phyloP scores from a whole-genome alignment of 768 basidiomycete species.

The Tephrocybe sp. region DNA sequence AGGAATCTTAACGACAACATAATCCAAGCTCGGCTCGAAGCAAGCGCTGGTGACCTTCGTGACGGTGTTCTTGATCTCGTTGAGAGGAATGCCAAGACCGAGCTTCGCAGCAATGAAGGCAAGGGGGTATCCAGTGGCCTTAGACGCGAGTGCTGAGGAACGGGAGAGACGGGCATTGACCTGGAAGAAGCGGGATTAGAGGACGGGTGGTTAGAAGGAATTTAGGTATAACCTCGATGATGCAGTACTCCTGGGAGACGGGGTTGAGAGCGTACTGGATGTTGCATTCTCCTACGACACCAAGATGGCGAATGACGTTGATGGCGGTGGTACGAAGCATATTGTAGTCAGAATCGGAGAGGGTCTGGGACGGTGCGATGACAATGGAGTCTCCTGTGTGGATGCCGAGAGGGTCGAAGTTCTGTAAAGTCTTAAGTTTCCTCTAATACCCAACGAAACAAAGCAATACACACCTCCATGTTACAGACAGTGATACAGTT shows the following conservation, averaged over 20 bases:
- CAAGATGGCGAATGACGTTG: slow-evolving; percentile 98
- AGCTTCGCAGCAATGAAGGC: slow-evolving; percentile 99
- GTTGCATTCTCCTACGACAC: slow-evolving; percentile 98
- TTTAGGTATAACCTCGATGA: slow-evolving; percentile 74
- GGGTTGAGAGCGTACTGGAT: slow-evolving; percentile 99
- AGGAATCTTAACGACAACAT: slow-evolving; percentile 97
- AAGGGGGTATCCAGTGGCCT: slow-evolving; percentile 96
- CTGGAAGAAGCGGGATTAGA: slow-evolving; percentile 19
- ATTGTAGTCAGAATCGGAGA: slow-evolving; percentile 99
- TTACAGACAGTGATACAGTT: slow-evolving; percentile 99
- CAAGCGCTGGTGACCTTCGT: slow-evolving; percentile 96
- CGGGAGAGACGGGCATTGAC: slow-evolving; percentile 97
- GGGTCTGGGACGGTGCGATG: slow-evolving; percentile 94
- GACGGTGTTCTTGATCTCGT: slow-evolving; percentile 97
- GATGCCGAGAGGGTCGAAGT: slow-evolving; percentile 98
- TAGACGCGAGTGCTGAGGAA: slow-evolving; percentile 96
- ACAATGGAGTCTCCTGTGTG: slow-evolving; percentile 99
- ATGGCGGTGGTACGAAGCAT: slow-evolving; percentile 98
- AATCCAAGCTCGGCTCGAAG: slow-evolving; percentile 98
- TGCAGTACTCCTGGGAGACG: slow-evolving; percentile 93
- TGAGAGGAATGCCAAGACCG: slow-evolving; percentile 94
- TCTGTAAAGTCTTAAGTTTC: slow-evolving; percentile 47
- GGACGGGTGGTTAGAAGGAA: background rate
- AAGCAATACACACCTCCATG: slow-evolving; percentile 83
- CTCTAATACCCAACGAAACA: background rate